Base-by-base conservation (phyloP, 2,329 filamentous ascomycete species). In the Microcyclosporella mali region DNA sequence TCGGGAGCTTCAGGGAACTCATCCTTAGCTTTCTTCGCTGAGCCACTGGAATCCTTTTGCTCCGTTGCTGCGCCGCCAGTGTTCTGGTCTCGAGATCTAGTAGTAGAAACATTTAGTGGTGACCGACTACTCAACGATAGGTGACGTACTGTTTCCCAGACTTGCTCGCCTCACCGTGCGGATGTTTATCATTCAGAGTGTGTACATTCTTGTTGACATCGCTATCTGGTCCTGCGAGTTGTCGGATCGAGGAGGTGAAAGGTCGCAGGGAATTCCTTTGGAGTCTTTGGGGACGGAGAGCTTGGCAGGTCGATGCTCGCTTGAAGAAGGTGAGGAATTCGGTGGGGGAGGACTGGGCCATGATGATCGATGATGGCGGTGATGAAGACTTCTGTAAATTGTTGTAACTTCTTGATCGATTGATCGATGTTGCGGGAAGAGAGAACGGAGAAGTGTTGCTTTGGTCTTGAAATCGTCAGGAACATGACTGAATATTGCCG, bases 1-100 rank as follows among this genome's bases (percentile, higher is more conserved):
- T 67, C 69, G 1, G 71, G 70, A 11, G 69, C 65, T 55, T 72
- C 71, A 2, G 71, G 71, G 41, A 67, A 62, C 41, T 72, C 69
- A 41, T 68, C 56, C 62, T 73, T 73, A 18, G 69, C 66, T 57
- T 66, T 66, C 18, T 56, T 50, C 35, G 55, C 61, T 21, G 59
- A 64, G 17, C 63, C 61, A 17, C 58, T 55, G 59, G 57, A 45
- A 25, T 72, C 70, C 16, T 44, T 59, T 25, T 63, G 46, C 29
- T 62, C 57, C 0, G 67, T 69, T 14, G 71, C 69, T 16, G 58
- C 48, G 16, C 70, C 70, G 35, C 68, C 68, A 1, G 50, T 53
- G 33, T 61, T 63, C 29, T 58, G 50, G 25, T 58, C 45, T 40
- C 58, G 59, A 9, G 56, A 42, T 15, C 62, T 66, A 36, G 9